Percentiles rank a stretch among this genome's conserved stretches.
Conservation (phyloP, 176 grass and related monocot genomes). For the Ensete glaucum region DNA sequence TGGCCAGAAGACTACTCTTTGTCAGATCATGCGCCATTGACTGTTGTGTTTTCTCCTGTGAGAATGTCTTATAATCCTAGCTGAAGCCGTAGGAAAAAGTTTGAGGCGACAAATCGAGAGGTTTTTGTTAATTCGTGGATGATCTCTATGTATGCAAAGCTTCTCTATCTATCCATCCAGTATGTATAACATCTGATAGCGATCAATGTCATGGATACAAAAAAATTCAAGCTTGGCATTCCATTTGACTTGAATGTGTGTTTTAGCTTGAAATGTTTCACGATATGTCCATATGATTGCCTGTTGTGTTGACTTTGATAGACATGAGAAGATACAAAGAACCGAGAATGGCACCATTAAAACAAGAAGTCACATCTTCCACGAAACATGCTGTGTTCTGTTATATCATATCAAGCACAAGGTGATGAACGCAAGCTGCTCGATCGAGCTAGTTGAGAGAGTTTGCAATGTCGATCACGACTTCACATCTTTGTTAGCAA, state of each 20-base stretch:
- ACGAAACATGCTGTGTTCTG: too few relatives aligned
- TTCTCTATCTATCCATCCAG: neutral
- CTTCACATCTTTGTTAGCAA: conserved; percentile 47
- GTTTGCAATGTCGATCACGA: conserved; percentile 53
- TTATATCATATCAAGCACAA: too few relatives aligned
- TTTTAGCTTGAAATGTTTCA: too few relatives aligned
- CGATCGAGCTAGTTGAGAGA: conserved; percentile 26
- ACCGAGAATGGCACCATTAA: too few relatives aligned
- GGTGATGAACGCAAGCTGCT: too few relatives aligned
- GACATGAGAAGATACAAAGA: too few relatives aligned
- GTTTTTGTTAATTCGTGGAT: neutral
- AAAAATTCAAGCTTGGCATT: neutral
- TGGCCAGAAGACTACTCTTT: conserved; percentile 90
- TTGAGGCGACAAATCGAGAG: neutral
- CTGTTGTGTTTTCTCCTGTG: conserved; percentile 72
- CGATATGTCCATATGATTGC: too few relatives aligned
- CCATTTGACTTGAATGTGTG: too few relatives aligned
- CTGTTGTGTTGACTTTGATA: too few relatives aligned
- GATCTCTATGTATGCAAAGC: neutral
- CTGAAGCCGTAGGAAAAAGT: too few relatives aligned
- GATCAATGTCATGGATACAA: neutral
- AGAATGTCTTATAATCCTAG: neutral
- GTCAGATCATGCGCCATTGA: conserved; percentile 82
- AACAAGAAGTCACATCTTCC: too few relatives aligned
- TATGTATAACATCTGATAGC: neutral